Percentiles rank a stretch among this genome's conserved stretches.
Conservation (phyloP, 768 basidiomycete species). For the Leccinellum rugosiceps region DNA sequence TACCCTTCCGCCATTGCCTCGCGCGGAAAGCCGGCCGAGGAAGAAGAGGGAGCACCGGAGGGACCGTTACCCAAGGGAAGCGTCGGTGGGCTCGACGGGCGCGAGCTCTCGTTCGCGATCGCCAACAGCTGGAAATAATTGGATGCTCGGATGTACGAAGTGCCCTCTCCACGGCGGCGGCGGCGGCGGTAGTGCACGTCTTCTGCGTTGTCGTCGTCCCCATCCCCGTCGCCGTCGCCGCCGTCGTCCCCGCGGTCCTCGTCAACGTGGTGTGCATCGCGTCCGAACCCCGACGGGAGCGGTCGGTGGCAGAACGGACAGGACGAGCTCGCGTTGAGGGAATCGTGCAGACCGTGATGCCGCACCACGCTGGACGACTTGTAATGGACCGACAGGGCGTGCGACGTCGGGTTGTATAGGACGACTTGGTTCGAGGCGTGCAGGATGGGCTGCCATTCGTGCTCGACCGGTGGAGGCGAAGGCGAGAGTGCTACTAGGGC, state of each 20-base stretch:
- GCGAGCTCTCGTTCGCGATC: constrained; percentile 61
- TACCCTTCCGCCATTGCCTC: constrained; percentile 89
- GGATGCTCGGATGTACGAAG: constrained; percentile 52
- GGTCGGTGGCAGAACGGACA: constrained; percentile 79
- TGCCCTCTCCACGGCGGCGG: constrained; percentile 32
- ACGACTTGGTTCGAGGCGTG: constrained; percentile 86
- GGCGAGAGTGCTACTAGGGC: constrained; percentile 29
- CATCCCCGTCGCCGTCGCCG: neutral
- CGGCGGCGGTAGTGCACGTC: constrained; percentile 22
- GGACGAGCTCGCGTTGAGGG: constrained; percentile 21
- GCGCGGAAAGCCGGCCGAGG: constrained; percentile 43
- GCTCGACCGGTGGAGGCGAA: constrained; percentile 2
- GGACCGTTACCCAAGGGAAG: constrained; percentile 17
- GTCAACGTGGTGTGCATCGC: constrained; percentile 6
- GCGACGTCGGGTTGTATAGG: constrained; percentile 81
- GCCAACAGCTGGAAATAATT: constrained; percentile 82
- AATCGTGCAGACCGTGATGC: neutral
- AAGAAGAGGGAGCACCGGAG: constrained; percentile 18
- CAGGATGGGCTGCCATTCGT: constrained; percentile 74
- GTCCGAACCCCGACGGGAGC: constrained; percentile 45
- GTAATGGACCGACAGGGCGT: constrained; percentile 64
- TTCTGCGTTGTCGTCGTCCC: constrained; percentile 13
- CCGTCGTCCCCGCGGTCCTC: neutral
- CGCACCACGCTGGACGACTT: constrained; percentile 23
- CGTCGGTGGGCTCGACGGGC: constrained; percentile 48